phyloP scores from a whole-genome alignment of 495 filamentous ascomycete species.

The Emericellopsis terricola region DNA sequence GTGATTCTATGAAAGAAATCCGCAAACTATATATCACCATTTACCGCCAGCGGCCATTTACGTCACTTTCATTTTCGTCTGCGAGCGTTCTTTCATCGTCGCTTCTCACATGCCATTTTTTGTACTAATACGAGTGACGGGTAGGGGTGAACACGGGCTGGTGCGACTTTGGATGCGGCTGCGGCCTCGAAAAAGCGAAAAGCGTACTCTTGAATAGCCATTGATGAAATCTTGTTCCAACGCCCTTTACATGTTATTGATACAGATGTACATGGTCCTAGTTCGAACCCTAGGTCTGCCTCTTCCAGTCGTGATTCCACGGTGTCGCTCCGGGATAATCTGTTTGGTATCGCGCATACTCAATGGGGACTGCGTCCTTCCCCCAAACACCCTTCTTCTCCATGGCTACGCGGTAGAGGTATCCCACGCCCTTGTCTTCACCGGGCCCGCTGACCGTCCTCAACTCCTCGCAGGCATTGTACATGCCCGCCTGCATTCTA shows the following conservation, averaged over 20 bases:
- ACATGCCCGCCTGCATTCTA: conserved; percentile 62
- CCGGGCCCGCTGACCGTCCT: conserved; percentile 43
- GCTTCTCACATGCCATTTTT: conserved; percentile 1
- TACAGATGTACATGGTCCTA: neutral
- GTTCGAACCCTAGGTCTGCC: conserved; percentile 6
- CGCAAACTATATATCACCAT: neutral
- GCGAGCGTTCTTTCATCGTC: conserved; percentile 4
- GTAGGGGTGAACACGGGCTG: neutral
- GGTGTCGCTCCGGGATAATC: conserved; percentile 53
- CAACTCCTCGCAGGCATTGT: conserved; percentile 62
- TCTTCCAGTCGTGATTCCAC: conserved; percentile 63
- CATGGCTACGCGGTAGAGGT: conserved; percentile 68
- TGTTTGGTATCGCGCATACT: conserved; percentile 71
- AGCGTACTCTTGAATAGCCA: neutral
- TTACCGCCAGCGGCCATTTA: neutral
- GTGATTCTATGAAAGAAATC: conserved; percentile 55
- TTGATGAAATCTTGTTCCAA: no score
- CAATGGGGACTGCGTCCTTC: conserved; percentile 51
- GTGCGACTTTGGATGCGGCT: neutral
- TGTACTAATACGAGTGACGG: conserved; percentile 5
- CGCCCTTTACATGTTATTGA: neutral
- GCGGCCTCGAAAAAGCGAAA: neutral
- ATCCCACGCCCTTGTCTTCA: conserved; percentile 46
- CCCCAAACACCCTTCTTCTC: conserved; percentile 65
- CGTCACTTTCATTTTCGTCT: conserved; percentile 3